Evolutionary conservation across 495 filamentous ascomycete species (phyloP).

Genomic region (Penicillium arizonense): DNA sequence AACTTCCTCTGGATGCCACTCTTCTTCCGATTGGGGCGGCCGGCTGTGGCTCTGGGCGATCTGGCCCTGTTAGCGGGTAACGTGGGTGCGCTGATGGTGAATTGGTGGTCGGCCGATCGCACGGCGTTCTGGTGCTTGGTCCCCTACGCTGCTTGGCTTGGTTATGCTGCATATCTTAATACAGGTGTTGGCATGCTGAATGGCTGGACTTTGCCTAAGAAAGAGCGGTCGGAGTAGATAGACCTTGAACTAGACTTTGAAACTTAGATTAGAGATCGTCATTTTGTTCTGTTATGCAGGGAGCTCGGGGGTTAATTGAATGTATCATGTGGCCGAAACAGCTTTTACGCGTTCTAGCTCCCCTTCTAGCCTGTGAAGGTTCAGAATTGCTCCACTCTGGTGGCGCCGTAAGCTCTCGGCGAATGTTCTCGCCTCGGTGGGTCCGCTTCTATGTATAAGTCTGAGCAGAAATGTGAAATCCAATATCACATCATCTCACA

Average conservation of each 20-base stretch:
- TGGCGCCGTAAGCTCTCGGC: conserved; percentile 11
- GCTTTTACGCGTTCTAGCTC: conserved; percentile 1
- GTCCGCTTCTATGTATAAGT: conserved; percentile 21
- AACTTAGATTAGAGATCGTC: background rate
- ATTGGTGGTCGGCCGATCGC: conserved; percentile 71
- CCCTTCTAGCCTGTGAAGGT: background rate
- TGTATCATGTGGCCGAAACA: too few species aligned
- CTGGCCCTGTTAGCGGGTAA: conserved; percentile 68
- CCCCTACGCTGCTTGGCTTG: conserved; percentile 80
- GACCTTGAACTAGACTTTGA: background rate
- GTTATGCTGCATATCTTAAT: conserved; percentile 57
- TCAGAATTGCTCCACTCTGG: conserved; percentile 10
- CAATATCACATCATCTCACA: background rate
- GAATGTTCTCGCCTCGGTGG: conserved; percentile 12
- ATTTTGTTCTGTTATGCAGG: background rate
- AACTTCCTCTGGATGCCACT: conserved; percentile 93
- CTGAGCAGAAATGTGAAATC: background rate
- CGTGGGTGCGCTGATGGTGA: conserved; percentile 65
- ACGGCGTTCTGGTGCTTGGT: conserved; percentile 69
- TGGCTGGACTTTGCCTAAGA: conserved; percentile 14
- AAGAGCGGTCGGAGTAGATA: conserved; percentile 11
- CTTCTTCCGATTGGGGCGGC: conserved; percentile 73
- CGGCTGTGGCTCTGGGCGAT: conserved; percentile 72
- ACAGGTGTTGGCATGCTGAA: conserved; percentile 17
- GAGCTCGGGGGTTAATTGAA: too few species aligned